These are phyloP conservation scores for Bipolaris sorokiniana DNA, from an alignment of 2,329 filamentous ascomycete species.

Conservation along the genomic window DNA sequence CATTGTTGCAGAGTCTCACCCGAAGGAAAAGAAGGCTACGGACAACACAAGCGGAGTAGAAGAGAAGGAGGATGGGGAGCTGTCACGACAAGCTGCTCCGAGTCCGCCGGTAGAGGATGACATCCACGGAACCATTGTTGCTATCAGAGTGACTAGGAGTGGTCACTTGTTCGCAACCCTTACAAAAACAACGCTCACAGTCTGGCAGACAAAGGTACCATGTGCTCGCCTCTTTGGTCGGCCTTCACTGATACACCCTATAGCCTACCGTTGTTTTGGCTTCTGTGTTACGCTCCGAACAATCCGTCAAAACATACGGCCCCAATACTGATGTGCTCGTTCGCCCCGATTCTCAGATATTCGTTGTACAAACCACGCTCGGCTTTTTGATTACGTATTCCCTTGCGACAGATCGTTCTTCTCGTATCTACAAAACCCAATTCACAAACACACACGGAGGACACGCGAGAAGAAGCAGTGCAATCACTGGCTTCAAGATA, in stretches of 20 bases:
- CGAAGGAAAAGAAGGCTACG: conserved; percentile 18
- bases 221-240: conserved; percentile 16
- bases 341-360: conserved; percentile 87
- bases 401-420: conserved; percentile 80
- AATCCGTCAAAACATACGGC: conserved; percentile 83
- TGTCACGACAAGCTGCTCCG: conserved; percentile 9
- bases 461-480: conserved; percentile 59
- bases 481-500: conserved; percentile 46
- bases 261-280: conserved; percentile 89
- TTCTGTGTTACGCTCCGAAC: conserved; percentile 78
- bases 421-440: conserved; percentile 82
- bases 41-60: conserved; percentile 15
- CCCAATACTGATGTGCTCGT: conserved; percentile 83
- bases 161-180: conserved; percentile 88
- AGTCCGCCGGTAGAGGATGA: conserved; percentile 39
- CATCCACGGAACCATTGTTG: conserved; percentile 70
- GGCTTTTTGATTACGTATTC: conserved; percentile 96
- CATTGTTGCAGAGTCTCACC: conserved; percentile 13
- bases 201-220: conserved; percentile 93
- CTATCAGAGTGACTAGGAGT: conserved; percentile 76
- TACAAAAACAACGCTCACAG: conserved; percentile 81
- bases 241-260: conserved; percentile 33
- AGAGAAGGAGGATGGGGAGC: conserved; percentile 16
- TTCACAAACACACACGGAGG: conserved; percentile 64
- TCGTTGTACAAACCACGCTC: conserved; percentile 84